phyloP scores from a whole-genome alignment of 345 rosid genomes.

The Bruguiera sexangula region DNA sequence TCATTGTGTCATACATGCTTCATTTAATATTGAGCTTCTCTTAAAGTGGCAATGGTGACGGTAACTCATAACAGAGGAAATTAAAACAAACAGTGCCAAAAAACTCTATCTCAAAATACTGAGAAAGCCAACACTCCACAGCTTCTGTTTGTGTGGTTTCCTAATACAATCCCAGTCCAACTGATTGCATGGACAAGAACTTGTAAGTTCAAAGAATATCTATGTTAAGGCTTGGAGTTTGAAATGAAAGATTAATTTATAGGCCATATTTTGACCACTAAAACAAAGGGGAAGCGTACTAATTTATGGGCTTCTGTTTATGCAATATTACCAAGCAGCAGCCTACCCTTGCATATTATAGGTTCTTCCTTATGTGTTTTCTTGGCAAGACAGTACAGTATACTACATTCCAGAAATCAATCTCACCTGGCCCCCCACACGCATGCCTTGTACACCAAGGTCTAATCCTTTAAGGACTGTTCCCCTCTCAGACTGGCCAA shows the following conservation, averaged over 20 bases:
- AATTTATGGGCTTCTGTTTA: too few species aligned
- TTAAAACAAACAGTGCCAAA: not conserved
- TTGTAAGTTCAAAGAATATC: not conserved
- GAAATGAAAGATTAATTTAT: not conserved
- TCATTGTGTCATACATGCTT: not conserved
- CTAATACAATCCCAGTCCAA: not conserved
- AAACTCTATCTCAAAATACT: not conserved
- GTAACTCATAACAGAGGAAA: not conserved
- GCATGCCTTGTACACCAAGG: slow-evolving; percentile 93
- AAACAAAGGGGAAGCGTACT: too few species aligned
- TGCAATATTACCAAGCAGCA: not conserved
- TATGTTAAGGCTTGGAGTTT: not conserved
- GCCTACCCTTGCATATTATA: not conserved
- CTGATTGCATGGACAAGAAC: not conserved
- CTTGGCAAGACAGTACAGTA: not conserved
- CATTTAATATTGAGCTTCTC: not conserved
- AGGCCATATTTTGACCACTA: too few species aligned
- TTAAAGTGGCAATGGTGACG: not conserved
- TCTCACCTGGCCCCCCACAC: slow-evolving; percentile 89
- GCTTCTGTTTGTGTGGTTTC: too few species aligned
- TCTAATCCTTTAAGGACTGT: slow-evolving; percentile 88
- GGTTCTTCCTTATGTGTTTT: not conserved
- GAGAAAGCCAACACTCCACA: not conserved
- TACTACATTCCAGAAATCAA: not conserved
- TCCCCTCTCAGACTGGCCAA: slow-evolving; percentile 89